phyloP scores from a whole-genome alignment of 2,329 filamentous ascomycete genomes.

The Fusarium protoensiforme region DNA sequence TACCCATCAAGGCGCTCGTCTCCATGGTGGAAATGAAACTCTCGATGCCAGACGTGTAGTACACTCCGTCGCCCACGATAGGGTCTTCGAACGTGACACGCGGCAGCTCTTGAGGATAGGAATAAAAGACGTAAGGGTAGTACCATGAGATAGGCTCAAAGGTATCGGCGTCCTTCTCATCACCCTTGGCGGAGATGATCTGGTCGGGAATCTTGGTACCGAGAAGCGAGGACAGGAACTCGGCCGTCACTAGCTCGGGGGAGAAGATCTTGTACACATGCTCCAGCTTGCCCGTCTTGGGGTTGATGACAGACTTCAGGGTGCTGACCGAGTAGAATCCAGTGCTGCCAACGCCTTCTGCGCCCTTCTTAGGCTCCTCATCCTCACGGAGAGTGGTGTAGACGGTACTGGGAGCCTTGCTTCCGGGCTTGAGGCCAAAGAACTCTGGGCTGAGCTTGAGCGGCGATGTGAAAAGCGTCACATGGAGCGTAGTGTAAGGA shows the following conservation, averaged over 20 bases:
- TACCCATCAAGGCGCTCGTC: slow-evolving; percentile 91
- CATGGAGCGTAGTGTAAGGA: slow-evolving; percentile 88
- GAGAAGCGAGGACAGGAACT: slow-evolving; percentile 65
- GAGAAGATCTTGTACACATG: slow-evolving; percentile 76
- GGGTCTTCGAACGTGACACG: slow-evolving; percentile 88
- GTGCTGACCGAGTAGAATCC: slow-evolving; percentile 90
- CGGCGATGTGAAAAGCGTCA: slow-evolving; percentile 87
- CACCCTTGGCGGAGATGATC: slow-evolving; percentile 45
- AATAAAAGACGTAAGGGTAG: slow-evolving; percentile 80
- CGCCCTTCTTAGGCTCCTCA: slow-evolving; percentile 62
- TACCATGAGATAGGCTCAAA: slow-evolving; percentile 77
- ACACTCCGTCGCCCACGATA: slow-evolving; percentile 73
- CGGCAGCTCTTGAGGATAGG: slow-evolving; percentile 88
- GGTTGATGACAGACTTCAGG: slow-evolving; percentile 72
- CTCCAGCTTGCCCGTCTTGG: slow-evolving; percentile 63
- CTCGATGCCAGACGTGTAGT: slow-evolving; percentile 83
- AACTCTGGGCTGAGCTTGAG: slow-evolving; percentile 75
- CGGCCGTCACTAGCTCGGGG: slow-evolving; percentile 61
- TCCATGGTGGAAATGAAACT: slow-evolving; percentile 98
- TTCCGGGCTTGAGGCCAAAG: slow-evolving; percentile 74
- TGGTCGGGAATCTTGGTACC: slow-evolving; percentile 59
- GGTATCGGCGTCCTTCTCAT: slow-evolving; percentile 47
- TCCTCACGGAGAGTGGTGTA: slow-evolving; percentile 81
- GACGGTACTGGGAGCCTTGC: slow-evolving; percentile 75
- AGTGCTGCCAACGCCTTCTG: slow-evolving; percentile 73